These are phyloP conservation scores for Daldinia eschscholtzii DNA, from an alignment of 2,329 filamentous ascomycete species.

Conservation along the genomic window DNA sequence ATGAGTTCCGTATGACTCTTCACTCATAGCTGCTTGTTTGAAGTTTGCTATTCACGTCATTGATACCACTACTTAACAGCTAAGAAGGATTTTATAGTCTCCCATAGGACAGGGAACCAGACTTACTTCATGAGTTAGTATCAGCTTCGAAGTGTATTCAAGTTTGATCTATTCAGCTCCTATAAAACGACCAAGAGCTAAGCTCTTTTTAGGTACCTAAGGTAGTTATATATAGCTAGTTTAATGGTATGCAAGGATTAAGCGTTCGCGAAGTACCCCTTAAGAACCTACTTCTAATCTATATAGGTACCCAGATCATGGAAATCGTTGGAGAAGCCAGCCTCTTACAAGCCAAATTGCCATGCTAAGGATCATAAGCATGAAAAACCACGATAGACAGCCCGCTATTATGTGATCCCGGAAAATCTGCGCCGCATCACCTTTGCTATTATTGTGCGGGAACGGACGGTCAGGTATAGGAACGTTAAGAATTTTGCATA, in stretches of 20 bases:
- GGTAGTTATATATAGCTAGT: not conserved
- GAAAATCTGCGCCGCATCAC: conserved; percentile 47
- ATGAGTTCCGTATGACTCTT: too few species aligned
- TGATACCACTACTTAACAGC: too few species aligned
- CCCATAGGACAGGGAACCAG: not conserved
- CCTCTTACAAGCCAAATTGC: conserved; percentile 39
- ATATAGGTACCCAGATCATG: conserved; percentile 1
- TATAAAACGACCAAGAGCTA: not conserved
- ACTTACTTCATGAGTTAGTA: not conserved
- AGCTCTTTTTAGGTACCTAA: not conserved
- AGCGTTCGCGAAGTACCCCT: not conserved
- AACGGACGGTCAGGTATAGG: conserved; percentile 53
- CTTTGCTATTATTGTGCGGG: conserved; percentile 54
- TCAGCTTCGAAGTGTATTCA: not conserved
- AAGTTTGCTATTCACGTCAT: too few species aligned
- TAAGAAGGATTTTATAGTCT: too few species aligned
- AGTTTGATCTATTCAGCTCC: not conserved
- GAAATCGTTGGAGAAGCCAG: conserved; percentile 34
- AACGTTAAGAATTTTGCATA: conserved; percentile 54
- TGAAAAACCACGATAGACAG: conserved; percentile 49
- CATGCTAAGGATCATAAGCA: conserved; percentile 44
- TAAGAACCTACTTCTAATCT: not conserved
- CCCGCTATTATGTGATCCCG: conserved; percentile 49
- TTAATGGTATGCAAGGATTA: not conserved
- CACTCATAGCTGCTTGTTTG: too few species aligned